phyloP scores from a whole-genome alignment of 768 basidiomycete genomes.

The Boletus rex-veris region DNA sequence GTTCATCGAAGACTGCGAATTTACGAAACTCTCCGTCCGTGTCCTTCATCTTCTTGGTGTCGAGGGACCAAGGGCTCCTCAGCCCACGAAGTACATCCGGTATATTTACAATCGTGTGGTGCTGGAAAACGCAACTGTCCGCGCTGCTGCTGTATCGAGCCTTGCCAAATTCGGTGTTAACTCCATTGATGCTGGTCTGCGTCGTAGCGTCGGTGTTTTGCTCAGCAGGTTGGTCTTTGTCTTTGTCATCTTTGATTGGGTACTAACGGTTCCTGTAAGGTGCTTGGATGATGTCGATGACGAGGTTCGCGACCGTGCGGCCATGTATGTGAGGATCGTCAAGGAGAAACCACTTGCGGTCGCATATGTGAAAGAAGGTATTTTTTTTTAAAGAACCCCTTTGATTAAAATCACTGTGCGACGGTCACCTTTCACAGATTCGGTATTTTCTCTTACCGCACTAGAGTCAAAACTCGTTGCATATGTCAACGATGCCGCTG shows the following conservation, averaged over 20 bases:
- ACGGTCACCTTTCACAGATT: constrained; percentile 54
- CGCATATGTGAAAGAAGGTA: constrained; percentile 90
- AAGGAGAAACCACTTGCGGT: constrained; percentile 77
- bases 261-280: constrained; percentile 37
- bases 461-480: constrained; percentile 91
- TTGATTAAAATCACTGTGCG: background rate
- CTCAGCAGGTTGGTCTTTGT: constrained; percentile 61
- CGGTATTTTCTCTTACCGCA: constrained; percentile 86
- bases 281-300: constrained; percentile 99
- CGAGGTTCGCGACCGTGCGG: constrained; percentile 96
- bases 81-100: constrained; percentile 97
- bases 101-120: constrained; percentile 99
- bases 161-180: constrained; percentile 97
- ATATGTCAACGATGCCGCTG: constrained; percentile 82
- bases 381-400: constrained; percentile 11
- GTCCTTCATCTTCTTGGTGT: constrained; percentile 93
- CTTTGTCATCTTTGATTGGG: background rate
- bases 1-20: constrained; percentile 99
- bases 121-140: constrained; percentile 94
- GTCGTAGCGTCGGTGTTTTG: constrained; percentile 84
- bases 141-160: constrained; percentile 93
- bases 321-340: constrained; percentile 86
- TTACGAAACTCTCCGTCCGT: constrained; percentile 96
- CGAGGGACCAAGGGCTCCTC: constrained; percentile 94
- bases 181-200: constrained; percentile 70